Evolutionary conservation across 805 yeast species (phyloP), one percentile per base, ranked within the genome.

Genomic region (Saturnispora ahearnii): DNA sequence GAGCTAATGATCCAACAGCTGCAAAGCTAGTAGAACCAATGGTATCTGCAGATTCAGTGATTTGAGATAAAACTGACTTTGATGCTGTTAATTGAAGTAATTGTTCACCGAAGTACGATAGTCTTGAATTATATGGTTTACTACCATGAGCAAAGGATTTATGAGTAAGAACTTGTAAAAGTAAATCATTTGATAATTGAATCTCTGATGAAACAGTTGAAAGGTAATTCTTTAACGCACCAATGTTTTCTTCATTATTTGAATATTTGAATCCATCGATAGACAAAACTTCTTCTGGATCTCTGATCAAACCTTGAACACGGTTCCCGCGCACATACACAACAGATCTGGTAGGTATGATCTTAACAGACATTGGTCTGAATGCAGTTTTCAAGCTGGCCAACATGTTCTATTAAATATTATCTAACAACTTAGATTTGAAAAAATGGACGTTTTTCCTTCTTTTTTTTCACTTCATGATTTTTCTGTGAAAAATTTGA

Each of bases 81-180:
- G 79, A 72, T 38, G 73, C 65, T 49, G 60, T 63, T 46, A 74
- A 69, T 61, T 79, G 80, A 55, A 84, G 64, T 57, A 81, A 68
- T 60, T 82, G 83, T 34, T 75, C 62, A 15, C 95, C 97, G 63
- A 87, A 69, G 41, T 83, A 76, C 18, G 87, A 73, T 58, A 91
- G 72, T 64, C 84, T 85, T 63, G 89, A 96, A 68, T 90, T 91
- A 69, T 86, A 87, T 7, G 97, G 96, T 59, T 82, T 80, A 54
- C 77, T 72, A 9, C 96, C 97, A 68, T 87, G 95, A 5, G 95
- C 95, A 73, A 89, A 91, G 22, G 96, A 87, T 69, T 91, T 91
- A 70, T 91, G 97, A 5, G 97, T 90, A 59, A 90, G 70, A 38
- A 87, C 81, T 69, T 91, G 98, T 53, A 88, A 71, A 50, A 88